A percentile compares a stretch with the other conserved stretches of the same genome.
Evolutionary conservation across 2,329 filamentous ascomycete genomes (phyloP).

Genomic region (Tolypocladium tundrense): DNA sequence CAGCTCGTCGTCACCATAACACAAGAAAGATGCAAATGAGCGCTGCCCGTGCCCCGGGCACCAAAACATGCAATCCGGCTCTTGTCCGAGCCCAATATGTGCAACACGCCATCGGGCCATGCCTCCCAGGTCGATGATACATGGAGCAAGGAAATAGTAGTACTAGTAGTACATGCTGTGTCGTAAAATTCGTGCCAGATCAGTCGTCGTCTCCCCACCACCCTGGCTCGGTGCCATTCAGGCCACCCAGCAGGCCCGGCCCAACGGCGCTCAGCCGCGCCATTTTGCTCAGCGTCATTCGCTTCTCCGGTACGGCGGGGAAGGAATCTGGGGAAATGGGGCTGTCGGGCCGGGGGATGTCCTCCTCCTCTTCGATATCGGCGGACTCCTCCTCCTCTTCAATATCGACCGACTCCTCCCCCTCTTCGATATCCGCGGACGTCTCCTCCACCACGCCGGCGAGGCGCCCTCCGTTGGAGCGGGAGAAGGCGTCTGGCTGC

Average conservation of each 20-base stretch:
- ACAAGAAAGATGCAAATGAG: not conserved
- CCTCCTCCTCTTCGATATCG: conserved; percentile 8
- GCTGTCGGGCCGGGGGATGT: conserved; percentile 31
- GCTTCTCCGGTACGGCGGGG: conserved; percentile 11
- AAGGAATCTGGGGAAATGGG: conserved; percentile 25
- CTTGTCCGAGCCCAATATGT: not conserved
- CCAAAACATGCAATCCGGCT: not conserved
- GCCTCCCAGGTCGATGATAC: not conserved
- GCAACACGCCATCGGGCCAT: not conserved
- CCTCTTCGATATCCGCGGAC: conserved; percentile 2
- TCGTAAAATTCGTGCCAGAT: conserved; percentile 1
- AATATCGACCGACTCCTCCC: conserved; percentile 2
- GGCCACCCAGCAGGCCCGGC: conserved; percentile 9
- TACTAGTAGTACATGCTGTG: not conserved
- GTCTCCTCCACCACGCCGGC: conserved; percentile 3
- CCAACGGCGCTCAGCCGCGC: conserved; percentile 27
- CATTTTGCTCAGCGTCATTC: conserved; percentile 21
- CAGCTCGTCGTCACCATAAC: not conserved
- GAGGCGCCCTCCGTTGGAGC: not conserved
- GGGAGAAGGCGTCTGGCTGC: conserved; percentile 2
- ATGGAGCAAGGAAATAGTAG: not conserved
- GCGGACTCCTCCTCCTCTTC: conserved; percentile 5
- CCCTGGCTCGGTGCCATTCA: conserved; percentile 15
- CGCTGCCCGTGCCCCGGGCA: not conserved
- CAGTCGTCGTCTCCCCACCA: conserved; percentile 32